Base-by-base conservation (phyloP, 2,329 filamentous ascomycete genomes). In the Penicillium hordei region DNA sequence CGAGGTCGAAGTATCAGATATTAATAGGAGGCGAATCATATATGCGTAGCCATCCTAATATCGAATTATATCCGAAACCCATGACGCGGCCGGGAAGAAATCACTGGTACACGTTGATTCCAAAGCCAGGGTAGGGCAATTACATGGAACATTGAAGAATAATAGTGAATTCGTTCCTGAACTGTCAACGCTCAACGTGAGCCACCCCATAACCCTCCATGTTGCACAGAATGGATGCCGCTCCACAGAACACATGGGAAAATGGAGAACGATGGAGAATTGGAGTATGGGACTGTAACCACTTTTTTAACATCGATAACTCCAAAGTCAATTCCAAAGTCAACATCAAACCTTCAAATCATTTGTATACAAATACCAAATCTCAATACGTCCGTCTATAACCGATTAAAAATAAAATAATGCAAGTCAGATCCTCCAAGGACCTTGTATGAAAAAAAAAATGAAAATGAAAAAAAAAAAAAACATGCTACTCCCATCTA, bases 401-500 rank as follows among this genome's bases (percentile, higher is more conserved):
- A 25, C 19, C 17, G 15, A 49, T 23, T 5, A 27, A 40, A 13
- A 38, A 25, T 25, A 29, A 45, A 34, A 36, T 15, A 34, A 48
- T 39, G 38, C 29, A 40, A 46, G 39, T 49, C 55, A 54, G 61
- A 48, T 48, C 45, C 34, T 42, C 52, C 46, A 52, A 64, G 59
- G 60, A 65, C 62, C 63, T 65, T 63, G 39, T n/a, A 13, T 12
- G 36, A 44, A 27, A 40, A n/a, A n/a, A n/a, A n/a, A n/a, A n/a
- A n/a, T n/a, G n/a, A n/a, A n/a, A n/a, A n/a, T n/a, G n/a, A n/a
- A n/a, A n/a, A n/a, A n/a, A n/a, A n/a, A n/a, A n/a, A n/a, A n/a
- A 23, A 42, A 27, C 10, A 21, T n/a, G 53, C 53, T 55, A 55
- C 31, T 21, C 39, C 54, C 27, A n/a, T 48, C 25, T 23, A 48